phyloP scores from a whole-genome alignment of 805 yeast species.

The Candida wancherniae region DNA sequence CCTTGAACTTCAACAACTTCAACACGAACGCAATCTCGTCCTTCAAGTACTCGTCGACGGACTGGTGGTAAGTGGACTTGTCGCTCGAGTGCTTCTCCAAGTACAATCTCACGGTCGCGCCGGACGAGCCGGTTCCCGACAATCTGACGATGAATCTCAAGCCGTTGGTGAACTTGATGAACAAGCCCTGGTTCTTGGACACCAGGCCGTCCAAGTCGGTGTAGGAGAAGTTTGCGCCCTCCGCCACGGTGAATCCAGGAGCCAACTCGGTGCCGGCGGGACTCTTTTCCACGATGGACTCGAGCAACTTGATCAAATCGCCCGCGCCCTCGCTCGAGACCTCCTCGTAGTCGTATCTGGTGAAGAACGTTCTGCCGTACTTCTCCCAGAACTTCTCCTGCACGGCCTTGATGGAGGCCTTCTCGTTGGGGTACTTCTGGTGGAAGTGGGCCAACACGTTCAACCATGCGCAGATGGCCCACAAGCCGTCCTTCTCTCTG shows the following conservation, averaged over 20 bases:
- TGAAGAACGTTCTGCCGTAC: constrained; percentile 95
- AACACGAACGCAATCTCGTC: constrained; percentile 61
- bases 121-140: constrained; percentile 96
- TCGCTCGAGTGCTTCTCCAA: constrained; percentile 78
- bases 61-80: constrained; percentile 38
- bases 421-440: constrained; percentile 48
- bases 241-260: constrained; percentile 52
- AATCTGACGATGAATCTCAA: constrained; percentile 83
- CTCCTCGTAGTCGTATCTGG: constrained; percentile 90
- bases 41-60: constrained; percentile 66
- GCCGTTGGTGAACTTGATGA: constrained; percentile 74
- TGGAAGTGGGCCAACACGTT: constrained; percentile 86
- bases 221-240: constrained; percentile 85
- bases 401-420: constrained; percentile 69
- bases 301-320: constrained; percentile 51
- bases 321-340: constrained; percentile 72
- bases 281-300: constrained; percentile 24
- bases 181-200: constrained; percentile 83
- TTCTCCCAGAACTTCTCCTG: constrained; percentile 84
- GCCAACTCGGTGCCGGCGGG: constrained; percentile 45
- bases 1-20: constrained; percentile 63
- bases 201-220: constrained; percentile 94
- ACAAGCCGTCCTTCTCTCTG: constrained; percentile 94
- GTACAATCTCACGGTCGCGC: constrained; percentile 93
- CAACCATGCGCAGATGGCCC: constrained; percentile 98